A percentile compares a stretch with the other conserved stretches of the same genome.
Evolutionary conservation across 495 filamentous ascomycete species (phyloP).

Genomic region (Clavariopsis aquatica): DNA sequence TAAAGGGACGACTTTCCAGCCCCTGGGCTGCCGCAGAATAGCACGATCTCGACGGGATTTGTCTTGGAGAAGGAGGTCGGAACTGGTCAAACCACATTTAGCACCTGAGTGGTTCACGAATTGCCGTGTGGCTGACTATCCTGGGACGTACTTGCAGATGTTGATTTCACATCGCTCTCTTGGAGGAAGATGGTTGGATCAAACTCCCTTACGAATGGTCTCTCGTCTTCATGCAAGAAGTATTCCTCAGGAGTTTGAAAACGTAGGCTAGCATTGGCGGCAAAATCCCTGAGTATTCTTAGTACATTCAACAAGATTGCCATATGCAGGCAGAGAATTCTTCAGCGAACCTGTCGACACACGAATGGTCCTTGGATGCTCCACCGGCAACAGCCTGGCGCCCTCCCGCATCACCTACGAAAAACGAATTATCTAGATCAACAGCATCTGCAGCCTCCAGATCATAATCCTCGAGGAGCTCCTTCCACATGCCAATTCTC

Average conservation of each 20-base stretch:
- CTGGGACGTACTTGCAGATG: constrained; percentile 42
- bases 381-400: constrained; percentile 42
- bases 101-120: constrained; percentile 3
- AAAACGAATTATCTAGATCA: constrained; percentile 69
- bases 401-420: constrained; percentile 88
- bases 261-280: constrained; percentile 73
- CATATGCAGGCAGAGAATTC: constrained; percentile 7
- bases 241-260: constrained; percentile 91
- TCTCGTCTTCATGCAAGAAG: constrained; percentile 67
- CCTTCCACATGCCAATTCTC: constrained; percentile 83
- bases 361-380: constrained; percentile 66
- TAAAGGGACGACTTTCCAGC: constrained; percentile 92
- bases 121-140: constrained; percentile 35
- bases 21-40: constrained; percentile 86
- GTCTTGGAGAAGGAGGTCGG: constrained; percentile 59
- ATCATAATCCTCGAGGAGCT: constrained; percentile 73
- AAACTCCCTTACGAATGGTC: constrained; percentile 67
- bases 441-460: constrained; percentile 62
- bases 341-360: constrained; percentile 66
- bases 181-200: constrained; percentile 59
- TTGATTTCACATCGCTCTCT: constrained; percentile 33
- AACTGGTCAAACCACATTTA: constrained; percentile 23
- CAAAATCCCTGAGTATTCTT: constrained; percentile 62
- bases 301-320: constrained; percentile 18
- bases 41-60: constrained; percentile 70